A percentile compares a stretch with the other conserved stretches of the same genome.
Evolutionary conservation across 345 rosid genomes (phyloP).

Genomic region (Firmiana major): DNA sequence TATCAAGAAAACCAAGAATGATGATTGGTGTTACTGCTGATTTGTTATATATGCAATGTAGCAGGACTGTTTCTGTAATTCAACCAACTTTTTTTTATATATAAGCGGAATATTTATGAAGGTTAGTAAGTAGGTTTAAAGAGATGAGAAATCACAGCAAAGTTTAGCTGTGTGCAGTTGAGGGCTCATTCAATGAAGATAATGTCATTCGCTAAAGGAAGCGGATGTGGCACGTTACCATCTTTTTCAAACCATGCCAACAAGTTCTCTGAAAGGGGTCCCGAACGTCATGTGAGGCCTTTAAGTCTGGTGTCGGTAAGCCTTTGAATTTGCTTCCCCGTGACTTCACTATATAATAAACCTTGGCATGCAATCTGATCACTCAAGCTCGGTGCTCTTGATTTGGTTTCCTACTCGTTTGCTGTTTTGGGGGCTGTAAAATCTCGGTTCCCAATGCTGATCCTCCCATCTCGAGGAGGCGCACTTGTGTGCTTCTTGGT

Average conservation of each 20-base stretch:
- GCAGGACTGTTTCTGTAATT: neutral
- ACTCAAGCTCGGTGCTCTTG: neutral
- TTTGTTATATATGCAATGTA: neutral
- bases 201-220: constrained; percentile 4
- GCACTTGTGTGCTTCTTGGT: constrained; percentile 41
- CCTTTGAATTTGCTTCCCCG: neutral
- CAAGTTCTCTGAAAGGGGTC: constrained; percentile 19
- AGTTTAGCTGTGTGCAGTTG: constrained; percentile 33
- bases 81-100: neutral
- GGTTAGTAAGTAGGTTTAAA: constrained; percentile 24
- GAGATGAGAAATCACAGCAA: neutral
- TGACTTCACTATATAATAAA: constrained; percentile 10
- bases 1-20: neutral
- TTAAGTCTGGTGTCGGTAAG: constrained; percentile 30
- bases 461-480: constrained; percentile 35
- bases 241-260: constrained; percentile 17
- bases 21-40: too few species aligned
- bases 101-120: constrained; percentile 20
- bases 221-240: constrained; percentile 16
- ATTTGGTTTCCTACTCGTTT: neutral
- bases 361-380: neutral
- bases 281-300: constrained; percentile 35
- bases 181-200: constrained; percentile 31
- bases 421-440: neutral
- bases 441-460: constrained; percentile 46